Evolutionary conservation across 2,329 filamentous ascomycete genomes (phyloP), one percentile per base, ranked within the genome.

Genomic region (Phoma herbarum): DNA sequence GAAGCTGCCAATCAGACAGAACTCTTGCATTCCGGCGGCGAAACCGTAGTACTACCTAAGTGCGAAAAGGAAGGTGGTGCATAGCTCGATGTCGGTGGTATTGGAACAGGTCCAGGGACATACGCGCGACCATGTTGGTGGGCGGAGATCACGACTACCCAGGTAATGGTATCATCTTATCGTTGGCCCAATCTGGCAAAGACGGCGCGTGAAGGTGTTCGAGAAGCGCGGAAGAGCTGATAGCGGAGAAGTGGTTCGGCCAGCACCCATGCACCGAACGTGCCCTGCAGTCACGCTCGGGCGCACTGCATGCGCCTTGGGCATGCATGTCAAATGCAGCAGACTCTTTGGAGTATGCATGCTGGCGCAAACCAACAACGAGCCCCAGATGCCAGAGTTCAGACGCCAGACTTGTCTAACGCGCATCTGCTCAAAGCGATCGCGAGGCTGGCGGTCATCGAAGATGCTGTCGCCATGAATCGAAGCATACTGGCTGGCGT

Each of bases 51-150:
- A 46, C 33, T 50, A 28, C 41, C 57, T 62, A 62, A 28, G 31
- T 57, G 41, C 42, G 45, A 60, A 62, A 51, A 25, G 60, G 57
- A 52, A 62, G 60, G 60, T 62, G 48, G 10, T 47, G 18, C 26
- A 22, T 14, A 16, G 9, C 9, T 25, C 44, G 43, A 47, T 33
- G 26, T 48, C 26, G 35, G 26, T 41, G 35, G 44, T 14, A 42
- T 54, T 54, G 43, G 35, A 22, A 16, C 33, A 20, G 37, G 22
- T 23, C 10, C 11, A 31, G 25, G 26, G 31, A 33, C 9, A 26
- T 20, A 8, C 11, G 51, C 31, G 42, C 51, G 7, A 46, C 18
- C 33, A 41, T 45, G 18, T 18, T 42, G 43, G 25, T 54, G 31
- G 25, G 42, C 25, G 23, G 23, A 18, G 18, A 42, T 25, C 23